phyloP scores from a whole-genome alignment of 768 basidiomycete species.

The Epithele typhae region DNA sequence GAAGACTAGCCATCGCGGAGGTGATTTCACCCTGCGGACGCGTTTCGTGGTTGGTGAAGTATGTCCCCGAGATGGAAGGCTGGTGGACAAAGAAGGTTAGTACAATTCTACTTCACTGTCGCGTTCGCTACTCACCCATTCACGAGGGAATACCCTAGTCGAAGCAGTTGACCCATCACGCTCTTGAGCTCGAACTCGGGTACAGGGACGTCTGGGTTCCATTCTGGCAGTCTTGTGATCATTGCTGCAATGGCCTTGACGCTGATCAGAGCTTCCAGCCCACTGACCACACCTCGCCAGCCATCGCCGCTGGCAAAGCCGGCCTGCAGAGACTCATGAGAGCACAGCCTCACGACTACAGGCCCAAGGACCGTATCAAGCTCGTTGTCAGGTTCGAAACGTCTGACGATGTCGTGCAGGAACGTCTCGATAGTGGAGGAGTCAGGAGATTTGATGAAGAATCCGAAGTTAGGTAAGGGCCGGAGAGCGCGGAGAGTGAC shows the following conservation, averaged over 20 bases:
- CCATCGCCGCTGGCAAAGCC: constrained; percentile 70
- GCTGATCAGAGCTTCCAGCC: constrained; percentile 73
- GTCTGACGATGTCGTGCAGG: constrained; percentile 75
- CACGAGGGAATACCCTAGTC: constrained; percentile 84
- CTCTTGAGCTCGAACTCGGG: constrained; percentile 59
- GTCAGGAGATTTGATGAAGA: constrained; percentile 47
- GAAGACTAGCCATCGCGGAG: constrained; percentile 77
- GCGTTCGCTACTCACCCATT: constrained; percentile 78
- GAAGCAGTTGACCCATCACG: constrained; percentile 79
- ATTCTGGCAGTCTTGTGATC: constrained; percentile 71
- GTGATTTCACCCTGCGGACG: constrained; percentile 71
- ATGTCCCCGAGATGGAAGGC: constrained; percentile 72
- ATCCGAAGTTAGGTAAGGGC: constrained; percentile 52
- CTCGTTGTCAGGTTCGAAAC: constrained; percentile 78
- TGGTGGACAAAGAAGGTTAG: too few species aligned
- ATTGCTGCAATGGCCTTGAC: constrained; percentile 81
- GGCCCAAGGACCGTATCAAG: constrained; percentile 77
- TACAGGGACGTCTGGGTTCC: constrained; percentile 66
- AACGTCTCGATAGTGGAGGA: constrained; percentile 74
- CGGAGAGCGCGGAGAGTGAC: constrained; percentile 62
- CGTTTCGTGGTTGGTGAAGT: constrained; percentile 85
- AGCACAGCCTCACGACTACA: constrained; percentile 57
- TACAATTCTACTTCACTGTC: too few species aligned
- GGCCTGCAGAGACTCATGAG: constrained; percentile 63
- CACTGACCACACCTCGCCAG: constrained; percentile 86